A percentile compares a stretch with the other conserved stretches of the same genome.
Conservation (phyloP, 2,329 filamentous ascomycete genomes). For the Cytospora chrysosperma region DNA sequence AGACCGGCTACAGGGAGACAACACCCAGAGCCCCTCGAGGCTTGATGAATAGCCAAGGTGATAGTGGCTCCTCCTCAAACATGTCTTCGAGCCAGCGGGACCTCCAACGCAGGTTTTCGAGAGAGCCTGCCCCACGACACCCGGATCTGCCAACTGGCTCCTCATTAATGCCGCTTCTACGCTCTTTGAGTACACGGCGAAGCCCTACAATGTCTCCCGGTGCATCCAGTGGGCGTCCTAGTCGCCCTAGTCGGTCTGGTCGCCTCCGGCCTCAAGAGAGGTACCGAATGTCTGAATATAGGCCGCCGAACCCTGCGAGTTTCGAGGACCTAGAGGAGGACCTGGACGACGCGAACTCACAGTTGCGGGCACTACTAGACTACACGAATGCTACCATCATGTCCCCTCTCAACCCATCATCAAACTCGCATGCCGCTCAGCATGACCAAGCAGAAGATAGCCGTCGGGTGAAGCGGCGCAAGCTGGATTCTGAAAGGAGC, state of each 20-base stretch:
- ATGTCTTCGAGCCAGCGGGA: slow-evolving; percentile 39
- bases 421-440: slow-evolving; percentile 37
- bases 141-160: slow-evolving; percentile 28
- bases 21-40: slow-evolving; percentile 5
- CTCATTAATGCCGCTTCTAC: slow-evolving; percentile 38
- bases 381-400: slow-evolving; percentile 26
- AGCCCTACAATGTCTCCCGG: slow-evolving; percentile 31
- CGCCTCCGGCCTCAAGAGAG: slow-evolving; percentile 30
- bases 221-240: slow-evolving; percentile 25
- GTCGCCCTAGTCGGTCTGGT: neutral
- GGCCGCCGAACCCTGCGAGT: slow-evolving; percentile 26
- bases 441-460: slow-evolving; percentile 46
- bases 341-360: slow-evolving; percentile 44
- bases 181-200: slow-evolving; percentile 34
- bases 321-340: slow-evolving; percentile 41
- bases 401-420: slow-evolving; percentile 34
- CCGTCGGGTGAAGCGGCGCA: slow-evolving; percentile 65
- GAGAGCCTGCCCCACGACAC: slow-evolving; percentile 34
- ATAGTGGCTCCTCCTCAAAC: slow-evolving; percentile 27
- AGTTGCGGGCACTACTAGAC: slow-evolving; percentile 45
- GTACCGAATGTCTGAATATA: slow-evolving; percentile 26
- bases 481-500: slow-evolving; percentile 63
- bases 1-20: slow-evolving; percentile 16
- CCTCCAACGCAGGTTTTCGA: slow-evolving; percentile 37
- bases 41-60: neutral